Conservation (phyloP, 176 grass and related monocot species). For the Guadua angustifolia region DNA sequence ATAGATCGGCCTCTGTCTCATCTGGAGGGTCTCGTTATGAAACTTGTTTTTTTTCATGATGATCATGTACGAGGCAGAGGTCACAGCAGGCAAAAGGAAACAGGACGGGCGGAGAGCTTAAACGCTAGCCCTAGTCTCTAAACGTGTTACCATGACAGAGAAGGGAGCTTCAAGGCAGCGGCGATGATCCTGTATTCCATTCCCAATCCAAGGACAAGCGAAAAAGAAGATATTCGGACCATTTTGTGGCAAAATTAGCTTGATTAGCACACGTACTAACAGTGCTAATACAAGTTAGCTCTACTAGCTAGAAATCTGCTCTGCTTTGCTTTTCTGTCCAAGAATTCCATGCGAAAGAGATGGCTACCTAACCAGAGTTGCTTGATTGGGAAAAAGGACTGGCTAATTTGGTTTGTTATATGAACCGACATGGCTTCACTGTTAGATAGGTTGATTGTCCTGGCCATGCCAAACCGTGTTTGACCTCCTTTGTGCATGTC, state of each 20-base stretch:
- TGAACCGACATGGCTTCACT: background rate
- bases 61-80: too few relatives aligned
- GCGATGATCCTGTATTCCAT: background rate
- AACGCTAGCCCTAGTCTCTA: too few relatives aligned
- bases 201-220: background rate
- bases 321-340: background rate
- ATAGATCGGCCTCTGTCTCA: too few relatives aligned
- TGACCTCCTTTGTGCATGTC: background rate
- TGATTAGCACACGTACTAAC: background rate
- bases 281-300: background rate
- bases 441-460: background rate
- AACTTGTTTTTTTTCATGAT: too few relatives aligned
- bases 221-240: background rate
- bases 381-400: background rate
- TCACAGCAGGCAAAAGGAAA: too few relatives aligned
- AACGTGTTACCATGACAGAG: too few relatives aligned
- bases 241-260: background rate
- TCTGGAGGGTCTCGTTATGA: too few relatives aligned
- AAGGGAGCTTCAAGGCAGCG: too few relatives aligned
- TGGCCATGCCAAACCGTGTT: constrained; percentile 8
- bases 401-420: background rate
- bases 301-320: background rate
- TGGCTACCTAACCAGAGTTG: background rate
- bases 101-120: too few relatives aligned
- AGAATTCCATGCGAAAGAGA: constrained; percentile 24